Percentiles rank a stretch among this genome's conserved stretches.
phyloP scores from a whole-genome alignment of 2,329 filamentous ascomycete species.

The Pseudonectria foliicola region DNA sequence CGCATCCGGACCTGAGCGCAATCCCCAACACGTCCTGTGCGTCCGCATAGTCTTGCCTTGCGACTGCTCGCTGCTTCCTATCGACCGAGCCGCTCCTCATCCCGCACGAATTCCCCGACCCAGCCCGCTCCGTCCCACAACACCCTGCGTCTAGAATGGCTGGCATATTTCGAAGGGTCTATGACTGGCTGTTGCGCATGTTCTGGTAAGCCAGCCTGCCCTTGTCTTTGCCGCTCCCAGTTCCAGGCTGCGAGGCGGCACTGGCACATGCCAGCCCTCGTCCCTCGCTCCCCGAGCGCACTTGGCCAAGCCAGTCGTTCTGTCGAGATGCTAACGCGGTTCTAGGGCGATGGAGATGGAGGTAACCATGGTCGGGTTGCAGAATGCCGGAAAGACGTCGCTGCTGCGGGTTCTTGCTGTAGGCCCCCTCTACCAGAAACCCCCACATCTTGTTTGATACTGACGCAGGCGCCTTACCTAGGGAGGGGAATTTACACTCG shows the following conservation, averaged over 20 bases:
- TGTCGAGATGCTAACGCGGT: conserved; percentile 17
- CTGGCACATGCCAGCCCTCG: conserved; percentile 3
- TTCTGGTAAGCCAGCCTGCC: conserved; percentile 68
- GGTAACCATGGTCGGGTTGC: conserved; percentile 96
- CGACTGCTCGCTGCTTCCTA: conserved; percentile 1
- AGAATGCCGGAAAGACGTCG: conserved; percentile 97
- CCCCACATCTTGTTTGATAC: conserved; percentile 9
- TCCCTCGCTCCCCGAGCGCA: conserved; percentile 5
- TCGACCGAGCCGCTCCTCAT: conserved; percentile 13
- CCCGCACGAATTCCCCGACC: conserved; percentile 17
- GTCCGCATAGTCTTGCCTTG: conserved; percentile 4
- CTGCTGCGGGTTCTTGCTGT: conserved; percentile 90
- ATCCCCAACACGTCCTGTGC: conserved; percentile 11
- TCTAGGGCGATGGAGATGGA: conserved; percentile 97
- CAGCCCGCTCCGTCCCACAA: conserved; percentile 16
- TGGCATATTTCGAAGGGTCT: conserved; percentile 85
- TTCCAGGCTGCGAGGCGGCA: too few species aligned
- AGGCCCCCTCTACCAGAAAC: conserved; percentile 36
- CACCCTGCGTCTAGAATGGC: conserved; percentile 55
- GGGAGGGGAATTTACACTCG: conserved; percentile 97
- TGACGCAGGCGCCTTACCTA: conserved; percentile 31
- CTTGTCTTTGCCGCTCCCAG: too few species aligned
- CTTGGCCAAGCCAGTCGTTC: conserved; percentile 7
- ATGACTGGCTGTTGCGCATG: conserved; percentile 95
- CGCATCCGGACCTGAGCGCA: too few species aligned